phyloP scores from a whole-genome alignment of 2,329 filamentous ascomycete genomes.

The Phyllosticta citriasiana region DNA sequence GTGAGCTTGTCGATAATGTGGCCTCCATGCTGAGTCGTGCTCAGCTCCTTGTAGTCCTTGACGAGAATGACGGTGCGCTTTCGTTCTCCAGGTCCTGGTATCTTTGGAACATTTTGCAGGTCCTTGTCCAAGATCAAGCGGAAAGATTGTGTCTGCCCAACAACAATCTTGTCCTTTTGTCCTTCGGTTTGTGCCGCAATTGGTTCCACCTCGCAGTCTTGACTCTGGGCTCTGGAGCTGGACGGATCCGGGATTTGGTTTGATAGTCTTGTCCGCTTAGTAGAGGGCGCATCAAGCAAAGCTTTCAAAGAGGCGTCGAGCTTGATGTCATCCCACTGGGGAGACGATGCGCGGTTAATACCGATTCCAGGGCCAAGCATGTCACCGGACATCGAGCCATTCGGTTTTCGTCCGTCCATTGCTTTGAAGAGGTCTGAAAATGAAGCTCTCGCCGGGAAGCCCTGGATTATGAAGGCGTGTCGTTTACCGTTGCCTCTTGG shows the following conservation, averaged over 20 bases:
- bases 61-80: slow-evolving; percentile 59
- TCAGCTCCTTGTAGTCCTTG: slow-evolving; percentile 71
- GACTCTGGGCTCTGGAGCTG: neutral
- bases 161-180: neutral
- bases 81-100: neutral
- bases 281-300: slow-evolving; percentile 22
- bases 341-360: neutral
- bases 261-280: slow-evolving; percentile 16
- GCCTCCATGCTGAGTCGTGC: slow-evolving; percentile 56
- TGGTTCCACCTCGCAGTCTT: neutral
- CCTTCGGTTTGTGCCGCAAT: neutral
- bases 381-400: neutral
- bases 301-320: slow-evolving; percentile 23
- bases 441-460: neutral
- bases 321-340: slow-evolving; percentile 28
- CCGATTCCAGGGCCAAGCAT: neutral
- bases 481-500: slow-evolving; percentile 14
- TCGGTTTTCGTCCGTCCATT: neutral
- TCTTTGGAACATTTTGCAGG: neutral
- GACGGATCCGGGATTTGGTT: neutral
- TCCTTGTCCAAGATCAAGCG: neutral
- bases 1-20: slow-evolving; percentile 62
- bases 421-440: neutral
- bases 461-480: neutral
- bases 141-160: neutral